Conservation (phyloP, 805 yeast genomes). For the Wickerhamiella alocasiicola region DNA sequence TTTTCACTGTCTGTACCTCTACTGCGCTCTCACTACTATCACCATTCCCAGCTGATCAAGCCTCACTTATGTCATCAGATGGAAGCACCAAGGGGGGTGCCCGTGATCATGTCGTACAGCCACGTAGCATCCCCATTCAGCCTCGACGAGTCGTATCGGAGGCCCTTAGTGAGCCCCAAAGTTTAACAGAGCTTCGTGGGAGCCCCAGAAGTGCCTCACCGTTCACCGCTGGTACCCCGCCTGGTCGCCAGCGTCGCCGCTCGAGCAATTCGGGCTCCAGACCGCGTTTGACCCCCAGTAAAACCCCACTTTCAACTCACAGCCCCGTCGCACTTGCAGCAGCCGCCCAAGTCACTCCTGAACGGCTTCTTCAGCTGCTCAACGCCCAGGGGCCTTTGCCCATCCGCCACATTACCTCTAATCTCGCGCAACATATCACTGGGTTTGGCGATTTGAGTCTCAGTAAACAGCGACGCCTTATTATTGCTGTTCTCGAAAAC, state of each 20-base stretch:
- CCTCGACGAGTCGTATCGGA: background rate
- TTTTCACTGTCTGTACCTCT: no score
- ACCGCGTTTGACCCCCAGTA: conserved; percentile 8
- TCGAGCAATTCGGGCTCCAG: conserved; percentile 10
- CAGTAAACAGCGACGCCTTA: conserved; percentile 79
- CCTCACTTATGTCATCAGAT: no score
- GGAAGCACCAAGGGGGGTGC: no score
- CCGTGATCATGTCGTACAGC: no score
- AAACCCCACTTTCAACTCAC: conserved; percentile 39
- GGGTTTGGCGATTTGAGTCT: conserved; percentile 70
- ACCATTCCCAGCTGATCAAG: no score
- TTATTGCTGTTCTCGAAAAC: conserved; percentile 76
- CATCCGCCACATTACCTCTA: conserved; percentile 76
- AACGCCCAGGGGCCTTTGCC: conserved; percentile 75
- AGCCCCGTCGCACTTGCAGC: conserved; percentile 83
- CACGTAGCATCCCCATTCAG: no score
- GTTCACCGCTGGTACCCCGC: conserved; percentile 7
- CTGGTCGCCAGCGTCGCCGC: conserved; percentile 10
- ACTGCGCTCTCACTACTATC: no score
- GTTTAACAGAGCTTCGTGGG: background rate
- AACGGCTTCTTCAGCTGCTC: conserved; percentile 56
- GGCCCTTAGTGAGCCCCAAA: no score
- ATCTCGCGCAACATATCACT: conserved; percentile 58
- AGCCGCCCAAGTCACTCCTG: conserved; percentile 73
- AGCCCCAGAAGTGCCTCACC: conserved; percentile 2